phyloP scores from a whole-genome alignment of 257 asterid genomes.

The Forsythia viridissima region DNA sequence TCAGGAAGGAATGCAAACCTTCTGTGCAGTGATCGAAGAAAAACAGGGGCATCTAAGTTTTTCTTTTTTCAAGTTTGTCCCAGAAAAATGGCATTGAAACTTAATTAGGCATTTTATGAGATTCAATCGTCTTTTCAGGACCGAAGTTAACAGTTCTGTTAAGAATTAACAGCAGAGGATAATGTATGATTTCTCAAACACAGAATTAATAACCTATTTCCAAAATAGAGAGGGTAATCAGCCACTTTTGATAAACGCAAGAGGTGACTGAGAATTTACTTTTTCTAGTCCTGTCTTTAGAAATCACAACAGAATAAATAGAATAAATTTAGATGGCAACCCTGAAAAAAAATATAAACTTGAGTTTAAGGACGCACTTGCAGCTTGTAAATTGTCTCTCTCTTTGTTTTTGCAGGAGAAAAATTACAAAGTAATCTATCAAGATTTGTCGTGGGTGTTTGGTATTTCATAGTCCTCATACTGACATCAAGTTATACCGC shows the following conservation, averaged over 20 bases:
- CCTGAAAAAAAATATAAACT: neutral
- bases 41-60: too few relatives aligned
- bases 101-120: neutral
- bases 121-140: neutral
- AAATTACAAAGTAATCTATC: conserved; percentile 40
- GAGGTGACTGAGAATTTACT: too few relatives aligned
- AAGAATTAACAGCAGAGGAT: too few relatives aligned
- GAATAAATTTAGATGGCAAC: neutral
- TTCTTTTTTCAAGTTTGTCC: neutral
- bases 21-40: too few relatives aligned
- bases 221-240: too few relatives aligned
- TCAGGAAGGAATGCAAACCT: too few relatives aligned
- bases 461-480: conserved; percentile 51
- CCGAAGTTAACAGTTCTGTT: too few relatives aligned
- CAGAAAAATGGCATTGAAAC: neutral
- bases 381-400: neutral
- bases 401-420: conserved; percentile 39
- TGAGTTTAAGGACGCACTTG: neutral
- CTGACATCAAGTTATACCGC: conserved; percentile 52
- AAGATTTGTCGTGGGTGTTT: conserved; percentile 40
- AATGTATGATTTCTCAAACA: too few relatives aligned
- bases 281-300: too few relatives aligned
- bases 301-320: too few relatives aligned
- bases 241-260: too few relatives aligned
- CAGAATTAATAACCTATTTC: too few relatives aligned